phyloP scores from a whole-genome alignment of 2,329 filamentous ascomycete genomes.

The Pseudogymnoascus sp. region DNA sequence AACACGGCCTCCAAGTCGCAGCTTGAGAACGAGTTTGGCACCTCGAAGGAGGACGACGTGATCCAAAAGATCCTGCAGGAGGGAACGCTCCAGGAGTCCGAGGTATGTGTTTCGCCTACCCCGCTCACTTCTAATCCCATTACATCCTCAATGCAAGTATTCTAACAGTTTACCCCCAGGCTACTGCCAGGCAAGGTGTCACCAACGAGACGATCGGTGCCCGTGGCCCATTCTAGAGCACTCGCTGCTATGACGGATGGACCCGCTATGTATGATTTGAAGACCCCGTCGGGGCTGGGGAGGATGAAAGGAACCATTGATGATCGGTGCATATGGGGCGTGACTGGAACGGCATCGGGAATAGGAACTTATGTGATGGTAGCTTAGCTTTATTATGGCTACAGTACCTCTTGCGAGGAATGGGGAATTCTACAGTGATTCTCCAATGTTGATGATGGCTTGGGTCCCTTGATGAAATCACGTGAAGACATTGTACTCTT shows the following conservation, averaged over 20 bases:
- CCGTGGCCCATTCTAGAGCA: constrained; percentile 1
- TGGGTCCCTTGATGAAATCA: neutral
- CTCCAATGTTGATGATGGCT: neutral
- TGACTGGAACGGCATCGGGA: neutral
- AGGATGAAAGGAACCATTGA: neutral
- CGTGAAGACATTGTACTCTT: neutral
- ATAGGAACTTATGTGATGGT: neutral
- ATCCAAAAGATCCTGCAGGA: constrained; percentile 74
- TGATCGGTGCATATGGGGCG: neutral
- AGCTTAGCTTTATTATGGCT: neutral
- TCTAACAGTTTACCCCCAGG: neutral
- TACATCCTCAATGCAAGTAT: neutral
- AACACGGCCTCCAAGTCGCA: constrained; percentile 67
- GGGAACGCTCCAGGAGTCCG: constrained; percentile 58
- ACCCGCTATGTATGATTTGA: neutral
- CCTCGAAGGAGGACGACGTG: constrained; percentile 68
- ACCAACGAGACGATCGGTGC: constrained; percentile 6
- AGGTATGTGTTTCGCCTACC: constrained; percentile 37
- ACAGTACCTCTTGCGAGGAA: constrained; percentile 4
- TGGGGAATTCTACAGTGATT: neutral
- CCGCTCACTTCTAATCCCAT: neutral
- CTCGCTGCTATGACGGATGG: neutral
- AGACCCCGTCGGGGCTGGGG: neutral
- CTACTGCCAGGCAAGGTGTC: neutral
- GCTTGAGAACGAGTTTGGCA: constrained; percentile 84